These are phyloP conservation scores for Picochlorum costavermella DNA, from an alignment of 139 green algal species.

Conservation along the genomic window DNA sequence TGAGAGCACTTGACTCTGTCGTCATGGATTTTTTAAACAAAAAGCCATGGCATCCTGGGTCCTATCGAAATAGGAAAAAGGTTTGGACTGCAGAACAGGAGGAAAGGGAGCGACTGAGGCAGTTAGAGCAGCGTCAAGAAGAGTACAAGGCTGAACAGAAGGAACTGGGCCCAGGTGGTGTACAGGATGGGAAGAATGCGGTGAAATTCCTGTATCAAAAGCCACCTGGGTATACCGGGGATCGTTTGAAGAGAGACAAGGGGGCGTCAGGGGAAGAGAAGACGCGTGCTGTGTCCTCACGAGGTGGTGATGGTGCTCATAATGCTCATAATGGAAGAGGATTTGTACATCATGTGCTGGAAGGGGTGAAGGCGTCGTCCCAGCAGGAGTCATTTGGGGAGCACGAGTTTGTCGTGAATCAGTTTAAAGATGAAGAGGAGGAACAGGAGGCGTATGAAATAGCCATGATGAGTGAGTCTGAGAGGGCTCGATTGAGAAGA, in stretches of 20 bases:
- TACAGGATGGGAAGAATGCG: constrained; percentile 39
- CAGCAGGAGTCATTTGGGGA: constrained; percentile 4
- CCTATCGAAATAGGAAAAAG: constrained; percentile 63
- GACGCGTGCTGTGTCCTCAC: too few relatives aligned
- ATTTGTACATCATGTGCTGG: too few relatives aligned
- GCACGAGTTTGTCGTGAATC: constrained; percentile 48
- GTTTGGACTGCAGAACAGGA: constrained; percentile 70
- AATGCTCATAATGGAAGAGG: too few relatives aligned
- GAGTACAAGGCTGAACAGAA: constrained; percentile 75
- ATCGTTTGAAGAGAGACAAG: constrained; percentile 21
- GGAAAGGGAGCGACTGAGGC: constrained; percentile 35
- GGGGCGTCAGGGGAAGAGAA: constrained; percentile 4
- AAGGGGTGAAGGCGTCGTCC: not conserved
- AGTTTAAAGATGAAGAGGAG: constrained; percentile 24
- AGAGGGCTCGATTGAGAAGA: not conserved
- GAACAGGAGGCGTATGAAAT: constrained; percentile 12
- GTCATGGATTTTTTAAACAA: constrained; percentile 55
- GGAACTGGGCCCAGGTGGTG: constrained; percentile 49
- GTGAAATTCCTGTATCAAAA: constrained; percentile 71
- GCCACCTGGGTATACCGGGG: constrained; percentile 52
- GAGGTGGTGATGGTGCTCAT: too few relatives aligned
- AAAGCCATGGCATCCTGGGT: constrained; percentile 80
- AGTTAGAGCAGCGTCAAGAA: constrained; percentile 31
- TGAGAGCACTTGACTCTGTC: too few relatives aligned
- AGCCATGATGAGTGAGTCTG: constrained; percentile 10